A percentile compares a stretch with the other conserved stretches of the same genome.
Evolutionary conservation across 495 filamentous ascomycete genomes (phyloP).

Genomic region (Barbatosphaeria neglecta): DNA sequence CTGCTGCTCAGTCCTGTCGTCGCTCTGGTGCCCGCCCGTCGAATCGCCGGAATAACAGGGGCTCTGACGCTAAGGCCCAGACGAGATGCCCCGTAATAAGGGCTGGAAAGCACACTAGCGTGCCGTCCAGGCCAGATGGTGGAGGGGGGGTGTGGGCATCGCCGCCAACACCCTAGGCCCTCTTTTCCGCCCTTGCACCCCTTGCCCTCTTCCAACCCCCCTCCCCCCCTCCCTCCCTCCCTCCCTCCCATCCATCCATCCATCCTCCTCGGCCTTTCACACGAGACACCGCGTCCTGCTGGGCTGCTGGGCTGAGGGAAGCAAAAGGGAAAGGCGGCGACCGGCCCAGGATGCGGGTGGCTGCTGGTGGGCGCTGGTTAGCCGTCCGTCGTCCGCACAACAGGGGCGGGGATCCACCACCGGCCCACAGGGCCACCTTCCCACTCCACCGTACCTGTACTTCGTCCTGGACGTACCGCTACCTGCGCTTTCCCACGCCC

Average conservation of each 20-base stretch:
- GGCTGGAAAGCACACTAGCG: neutral
- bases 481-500: neutral
- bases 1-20: neutral
- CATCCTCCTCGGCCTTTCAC: neutral
- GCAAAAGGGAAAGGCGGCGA: neutral
- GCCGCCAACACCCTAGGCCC: neutral
- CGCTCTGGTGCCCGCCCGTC: neutral
- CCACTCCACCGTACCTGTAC: neutral
- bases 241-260: too few species aligned
- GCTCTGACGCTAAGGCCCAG: neutral
- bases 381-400: neutral
- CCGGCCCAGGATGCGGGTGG: neutral
- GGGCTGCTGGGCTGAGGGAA: neutral
- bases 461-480: neutral
- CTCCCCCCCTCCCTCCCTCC: neutral
- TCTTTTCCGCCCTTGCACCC: neutral
- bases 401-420: neutral
- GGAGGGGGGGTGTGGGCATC: neutral
- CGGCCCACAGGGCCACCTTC: neutral
- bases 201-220: neutral
- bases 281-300: neutral
- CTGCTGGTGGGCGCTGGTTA: neutral
- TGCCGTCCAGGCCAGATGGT: neutral
- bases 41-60: neutral
- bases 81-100: slow-evolving; percentile 1